Evolutionary conservation across 352 stramenopile species (phyloP).

Genomic region (Hyaloperonospora arabidopsidis): DNA sequence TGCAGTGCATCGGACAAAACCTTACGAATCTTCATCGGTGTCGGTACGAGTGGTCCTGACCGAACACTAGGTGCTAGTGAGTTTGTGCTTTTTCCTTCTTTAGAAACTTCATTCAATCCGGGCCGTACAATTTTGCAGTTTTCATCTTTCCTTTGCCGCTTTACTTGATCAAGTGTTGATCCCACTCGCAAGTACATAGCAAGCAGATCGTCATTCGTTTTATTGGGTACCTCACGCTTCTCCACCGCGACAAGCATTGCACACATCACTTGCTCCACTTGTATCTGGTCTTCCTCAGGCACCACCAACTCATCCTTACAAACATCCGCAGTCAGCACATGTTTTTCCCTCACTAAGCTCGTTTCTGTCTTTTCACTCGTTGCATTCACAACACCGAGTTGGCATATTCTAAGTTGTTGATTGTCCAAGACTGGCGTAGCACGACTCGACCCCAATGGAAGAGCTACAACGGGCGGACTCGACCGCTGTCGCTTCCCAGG

Average conservation of each 20-base stretch:
- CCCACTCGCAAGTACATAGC: slow-evolving; percentile 12
- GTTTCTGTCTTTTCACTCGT: slow-evolving; percentile 2
- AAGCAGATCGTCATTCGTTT: slow-evolving; percentile 9
- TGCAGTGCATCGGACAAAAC: slow-evolving; percentile 6
- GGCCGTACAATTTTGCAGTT: slow-evolving; percentile 10
- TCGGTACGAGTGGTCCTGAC: slow-evolving; percentile 35
- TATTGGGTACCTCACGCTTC: slow-evolving; percentile 9
- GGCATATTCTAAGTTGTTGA: slow-evolving; percentile 10
- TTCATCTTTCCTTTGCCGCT: slow-evolving; percentile 7
- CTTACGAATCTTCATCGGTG: slow-evolving; percentile 14
- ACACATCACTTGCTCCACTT: slow-evolving; percentile 25
- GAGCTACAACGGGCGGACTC: slow-evolving; percentile 29
- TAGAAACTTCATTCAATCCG: slow-evolving; percentile 6
- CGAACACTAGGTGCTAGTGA: slow-evolving; percentile 46
- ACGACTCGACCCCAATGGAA: slow-evolving; percentile 10
- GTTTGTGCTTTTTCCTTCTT: slow-evolving; percentile 39
- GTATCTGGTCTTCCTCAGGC: slow-evolving; percentile 2
- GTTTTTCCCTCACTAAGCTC: background rate
- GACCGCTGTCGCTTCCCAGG: slow-evolving; percentile 61
- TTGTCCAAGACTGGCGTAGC: slow-evolving; percentile 13
- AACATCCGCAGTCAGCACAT: slow-evolving; percentile 1
- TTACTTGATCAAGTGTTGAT: background rate
- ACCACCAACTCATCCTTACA: slow-evolving; percentile 10
- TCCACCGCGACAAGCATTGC: slow-evolving; percentile 30
- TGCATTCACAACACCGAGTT: background rate